A percentile compares a stretch with the other conserved stretches of the same genome.
These are phyloP conservation scores for Cornus controversa DNA, from an alignment of 148 eudicot genomes.

Conservation along the genomic window DNA sequence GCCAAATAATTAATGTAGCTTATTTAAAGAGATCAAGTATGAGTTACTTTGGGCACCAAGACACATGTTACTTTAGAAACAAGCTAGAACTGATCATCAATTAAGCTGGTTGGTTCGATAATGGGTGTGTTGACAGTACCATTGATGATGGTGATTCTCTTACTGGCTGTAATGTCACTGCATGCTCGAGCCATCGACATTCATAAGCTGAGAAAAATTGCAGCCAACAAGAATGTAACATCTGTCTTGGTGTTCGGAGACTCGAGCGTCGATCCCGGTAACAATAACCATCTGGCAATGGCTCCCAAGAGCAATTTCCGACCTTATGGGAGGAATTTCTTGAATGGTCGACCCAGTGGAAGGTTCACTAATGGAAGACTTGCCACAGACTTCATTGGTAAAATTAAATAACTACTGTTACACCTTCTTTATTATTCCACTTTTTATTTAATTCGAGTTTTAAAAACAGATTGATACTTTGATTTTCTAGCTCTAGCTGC, in stretches of 20 bases:
- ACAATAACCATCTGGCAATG: constrained; percentile 33
- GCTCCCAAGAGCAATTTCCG: constrained; percentile 33
- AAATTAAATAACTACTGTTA: too few relatives aligned
- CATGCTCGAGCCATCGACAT: constrained; percentile 10
- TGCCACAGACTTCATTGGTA: constrained; percentile 55
- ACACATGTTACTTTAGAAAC: too few relatives aligned
- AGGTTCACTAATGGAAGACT: constrained; percentile 52
- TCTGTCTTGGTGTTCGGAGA: constrained; percentile 70
- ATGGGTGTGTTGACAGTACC: not conserved
- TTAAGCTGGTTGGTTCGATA: not conserved
- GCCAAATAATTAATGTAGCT: not conserved
- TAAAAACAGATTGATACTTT: too few relatives aligned
- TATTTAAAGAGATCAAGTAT: not conserved
- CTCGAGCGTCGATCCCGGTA: constrained; percentile 79
- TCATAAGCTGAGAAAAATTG: constrained; percentile 20
- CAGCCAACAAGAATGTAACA: constrained; percentile 26
- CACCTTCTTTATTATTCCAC: too few relatives aligned
- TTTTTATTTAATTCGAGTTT: too few relatives aligned
- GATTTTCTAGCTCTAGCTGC: too few relatives aligned
- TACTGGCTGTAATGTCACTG: not conserved
- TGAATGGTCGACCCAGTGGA: constrained; percentile 35
- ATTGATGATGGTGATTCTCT: not conserved
- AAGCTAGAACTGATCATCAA: too few relatives aligned
- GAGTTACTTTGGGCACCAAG: not conserved
- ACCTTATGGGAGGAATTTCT: constrained; percentile 52